phyloP scores from a whole-genome alignment of 2,329 filamentous ascomycete species.

The Hortaea sp. region DNA sequence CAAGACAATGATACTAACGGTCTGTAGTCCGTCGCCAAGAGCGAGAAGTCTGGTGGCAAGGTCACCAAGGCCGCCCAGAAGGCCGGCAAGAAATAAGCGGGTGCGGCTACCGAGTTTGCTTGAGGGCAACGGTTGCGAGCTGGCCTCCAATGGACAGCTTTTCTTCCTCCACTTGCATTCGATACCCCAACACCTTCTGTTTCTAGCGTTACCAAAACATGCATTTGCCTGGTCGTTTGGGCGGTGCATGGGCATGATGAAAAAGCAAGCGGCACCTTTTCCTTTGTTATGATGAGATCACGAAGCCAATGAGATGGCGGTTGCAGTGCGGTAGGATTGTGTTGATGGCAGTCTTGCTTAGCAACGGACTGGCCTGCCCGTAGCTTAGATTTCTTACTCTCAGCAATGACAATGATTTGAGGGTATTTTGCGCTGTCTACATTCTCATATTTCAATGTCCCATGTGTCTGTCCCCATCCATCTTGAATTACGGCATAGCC shows the following conservation, averaged over 20 bases:
- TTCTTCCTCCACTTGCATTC: slow-evolving; percentile 7
- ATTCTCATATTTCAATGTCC: too few relatives aligned
- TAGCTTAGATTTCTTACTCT: slow-evolving; percentile 22
- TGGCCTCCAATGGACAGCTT: slow-evolving; percentile 7
- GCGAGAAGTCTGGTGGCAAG: slow-evolving; percentile 37
- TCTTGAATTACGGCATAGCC: too few relatives aligned
- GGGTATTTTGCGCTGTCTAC: not conserved
- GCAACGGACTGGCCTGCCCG: slow-evolving; percentile 14
- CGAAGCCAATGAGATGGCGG: slow-evolving; percentile 21
- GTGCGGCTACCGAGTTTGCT: slow-evolving; percentile 6
- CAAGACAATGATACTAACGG: slow-evolving; percentile 7
- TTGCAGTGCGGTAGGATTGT: slow-evolving; percentile 8
- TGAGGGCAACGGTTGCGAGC: slow-evolving; percentile 13
- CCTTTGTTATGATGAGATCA: slow-evolving; percentile 24
- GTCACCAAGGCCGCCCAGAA: slow-evolving; percentile 20
- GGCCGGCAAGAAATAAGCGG: slow-evolving; percentile 29
- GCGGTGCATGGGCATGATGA: slow-evolving; percentile 9
- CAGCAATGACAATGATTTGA: slow-evolving; percentile 6
- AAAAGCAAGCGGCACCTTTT: slow-evolving; percentile 16
- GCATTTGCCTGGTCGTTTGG: slow-evolving; percentile 14
- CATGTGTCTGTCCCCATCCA: too few relatives aligned
- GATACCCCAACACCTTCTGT: not conserved
- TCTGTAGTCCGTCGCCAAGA: slow-evolving; percentile 21
- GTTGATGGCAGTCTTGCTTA: slow-evolving; percentile 11
- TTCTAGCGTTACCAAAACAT: slow-evolving; percentile 2